phyloP scores from a whole-genome alignment of 805 yeast species.

The Wickerhamiella bombiphila region DNA sequence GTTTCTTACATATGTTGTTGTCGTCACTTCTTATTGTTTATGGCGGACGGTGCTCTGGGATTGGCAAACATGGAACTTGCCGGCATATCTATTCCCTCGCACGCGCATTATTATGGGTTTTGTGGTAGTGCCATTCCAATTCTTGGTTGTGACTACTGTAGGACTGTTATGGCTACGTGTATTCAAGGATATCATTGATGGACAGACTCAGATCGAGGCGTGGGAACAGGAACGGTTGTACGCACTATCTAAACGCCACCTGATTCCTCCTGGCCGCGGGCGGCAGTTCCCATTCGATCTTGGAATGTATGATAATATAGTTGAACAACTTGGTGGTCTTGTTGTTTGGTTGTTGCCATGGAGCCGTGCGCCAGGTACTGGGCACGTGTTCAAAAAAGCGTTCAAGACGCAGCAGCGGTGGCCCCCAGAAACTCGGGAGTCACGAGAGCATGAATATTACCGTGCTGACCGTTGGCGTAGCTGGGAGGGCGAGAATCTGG shows the following conservation, averaged over 20 bases:
- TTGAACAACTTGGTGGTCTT: constrained; percentile 42
- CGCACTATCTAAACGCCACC: constrained; percentile 35
- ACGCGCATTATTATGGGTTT: constrained; percentile 42
- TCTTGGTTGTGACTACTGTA: constrained; percentile 49
- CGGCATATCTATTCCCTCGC: constrained; percentile 40
- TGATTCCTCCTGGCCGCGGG: constrained; percentile 8
- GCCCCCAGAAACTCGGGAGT: constrained; percentile 47
- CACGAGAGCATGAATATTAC: constrained; percentile 20
- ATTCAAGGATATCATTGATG: constrained; percentile 37
- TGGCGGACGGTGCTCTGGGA: constrained; percentile 19
- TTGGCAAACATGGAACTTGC: constrained; percentile 30
- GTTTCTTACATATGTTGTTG: constrained; percentile 40
- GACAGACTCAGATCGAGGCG: constrained; percentile 77
- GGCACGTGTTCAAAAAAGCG: constrained; percentile 41
- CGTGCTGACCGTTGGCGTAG: constrained; percentile 48
- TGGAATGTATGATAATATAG: constrained; percentile 42
- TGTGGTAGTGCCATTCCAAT: constrained; percentile 37
- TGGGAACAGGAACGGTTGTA: constrained; percentile 86
- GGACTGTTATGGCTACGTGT: constrained; percentile 48
- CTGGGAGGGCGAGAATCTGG: constrained; percentile 67
- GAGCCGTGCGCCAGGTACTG: constrained; percentile 47
- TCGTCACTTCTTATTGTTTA: constrained; percentile 18
- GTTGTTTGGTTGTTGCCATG: constrained; percentile 58
- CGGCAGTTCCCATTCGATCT: constrained; percentile 70
- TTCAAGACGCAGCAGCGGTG: constrained; percentile 56